Evolutionary conservation across 1,284 basidiomycete genomes (phyloP).

Genomic region (Rhodotorula sp.): DNA sequence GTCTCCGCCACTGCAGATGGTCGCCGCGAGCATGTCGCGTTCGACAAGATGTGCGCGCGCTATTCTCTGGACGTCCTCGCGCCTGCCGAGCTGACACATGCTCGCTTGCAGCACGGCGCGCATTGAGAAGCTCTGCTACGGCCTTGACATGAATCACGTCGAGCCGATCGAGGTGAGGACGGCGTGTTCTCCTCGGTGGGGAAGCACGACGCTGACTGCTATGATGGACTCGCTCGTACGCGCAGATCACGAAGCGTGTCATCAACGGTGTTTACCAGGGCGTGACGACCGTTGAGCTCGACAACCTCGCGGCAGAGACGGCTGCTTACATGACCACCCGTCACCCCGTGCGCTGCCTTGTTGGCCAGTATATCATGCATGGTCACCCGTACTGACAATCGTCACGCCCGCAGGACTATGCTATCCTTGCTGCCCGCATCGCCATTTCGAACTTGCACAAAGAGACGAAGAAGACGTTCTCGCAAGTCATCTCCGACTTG

Average conservation of each 20-base stretch:
- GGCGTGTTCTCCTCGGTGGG: neutral
- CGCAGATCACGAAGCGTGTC: constrained; percentile 87
- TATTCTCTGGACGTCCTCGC: neutral
- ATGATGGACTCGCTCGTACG: neutral
- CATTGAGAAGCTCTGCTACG: constrained; percentile 95
- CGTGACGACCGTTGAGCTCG: constrained; percentile 95
- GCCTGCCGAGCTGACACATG: too few species aligned
- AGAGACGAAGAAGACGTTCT: constrained; percentile 97
- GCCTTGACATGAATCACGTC: constrained; percentile 88
- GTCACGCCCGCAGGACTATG: constrained; percentile 77
- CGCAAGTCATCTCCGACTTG: constrained; percentile 84
- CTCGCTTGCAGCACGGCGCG: constrained; percentile 57
- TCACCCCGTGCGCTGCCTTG: constrained; percentile 30
- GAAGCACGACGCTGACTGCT: neutral
- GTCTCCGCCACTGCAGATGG: constrained; percentile 52
- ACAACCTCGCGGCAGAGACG: constrained; percentile 64
- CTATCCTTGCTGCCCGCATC: constrained; percentile 95
- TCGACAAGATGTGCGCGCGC: constrained; percentile 71
- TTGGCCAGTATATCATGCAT: neutral
- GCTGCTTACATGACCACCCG: constrained; percentile 92
- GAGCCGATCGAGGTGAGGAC: constrained; percentile 85
- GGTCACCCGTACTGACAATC: neutral
- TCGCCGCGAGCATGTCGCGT: constrained; percentile 81
- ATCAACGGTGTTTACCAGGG: constrained; percentile 86
- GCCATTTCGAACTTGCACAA: constrained; percentile 99